phyloP scores from a whole-genome alignment of 208 protist species.

The Dictyostelium gargantuum region DNA sequence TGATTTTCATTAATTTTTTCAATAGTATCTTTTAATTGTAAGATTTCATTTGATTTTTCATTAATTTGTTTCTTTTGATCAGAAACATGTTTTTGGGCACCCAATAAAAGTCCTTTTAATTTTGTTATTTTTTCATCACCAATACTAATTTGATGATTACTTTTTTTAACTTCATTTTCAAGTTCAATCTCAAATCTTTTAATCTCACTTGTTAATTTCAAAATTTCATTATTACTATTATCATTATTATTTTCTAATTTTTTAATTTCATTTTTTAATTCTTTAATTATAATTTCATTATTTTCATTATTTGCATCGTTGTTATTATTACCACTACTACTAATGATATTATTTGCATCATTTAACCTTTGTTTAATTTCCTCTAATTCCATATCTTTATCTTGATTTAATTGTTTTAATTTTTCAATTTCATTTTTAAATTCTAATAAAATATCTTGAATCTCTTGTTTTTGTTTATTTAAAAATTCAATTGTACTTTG shows the following conservation, averaged over 20 bases:
- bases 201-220: too few species aligned
- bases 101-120: conserved; percentile 12
- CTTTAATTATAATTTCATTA: not conserved
- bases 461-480: conserved; percentile 13
- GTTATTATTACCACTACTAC: not conserved
- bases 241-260: not conserved
- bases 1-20: not conserved
- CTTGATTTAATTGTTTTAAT: not conserved
- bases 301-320: not conserved
- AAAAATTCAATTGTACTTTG: not conserved
- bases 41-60: conserved; percentile 7
- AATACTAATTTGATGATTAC: too few species aligned
- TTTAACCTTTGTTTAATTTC: not conserved
- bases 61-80: conserved; percentile 27
- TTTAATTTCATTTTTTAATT: not conserved
- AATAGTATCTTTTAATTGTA: not conserved
- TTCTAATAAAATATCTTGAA: not conserved
- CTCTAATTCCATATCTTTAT: not conserved
- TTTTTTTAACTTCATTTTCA: too few species aligned
- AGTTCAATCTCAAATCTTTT: too few species aligned
- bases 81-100: conserved; percentile 34
- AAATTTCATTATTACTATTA: not conserved
- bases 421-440: not conserved
- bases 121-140: conserved; percentile 18
- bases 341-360: not conserved